Conservation (phyloP, 768 basidiomycete genomes). For the Lentinula raphanica region DNA sequence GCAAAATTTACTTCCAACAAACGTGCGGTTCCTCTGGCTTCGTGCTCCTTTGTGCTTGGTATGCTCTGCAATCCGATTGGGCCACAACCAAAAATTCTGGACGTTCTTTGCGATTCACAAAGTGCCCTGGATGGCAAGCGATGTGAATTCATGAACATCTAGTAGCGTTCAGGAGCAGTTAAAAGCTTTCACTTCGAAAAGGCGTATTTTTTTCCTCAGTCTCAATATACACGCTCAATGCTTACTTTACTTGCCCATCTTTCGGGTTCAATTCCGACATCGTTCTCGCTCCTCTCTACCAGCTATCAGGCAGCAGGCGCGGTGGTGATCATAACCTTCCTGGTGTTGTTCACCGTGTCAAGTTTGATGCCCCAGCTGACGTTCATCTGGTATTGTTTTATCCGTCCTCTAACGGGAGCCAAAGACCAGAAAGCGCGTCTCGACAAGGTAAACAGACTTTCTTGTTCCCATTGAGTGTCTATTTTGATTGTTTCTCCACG, state of each 20-base stretch:
- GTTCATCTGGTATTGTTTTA: constrained; percentile 48
- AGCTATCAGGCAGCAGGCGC: not conserved
- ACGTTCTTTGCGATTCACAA: not conserved
- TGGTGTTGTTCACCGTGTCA: not conserved
- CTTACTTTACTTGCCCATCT: not conserved
- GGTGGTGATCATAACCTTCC: not conserved
- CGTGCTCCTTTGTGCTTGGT: not conserved
- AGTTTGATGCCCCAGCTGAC: constrained; percentile 35
- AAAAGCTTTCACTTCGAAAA: not conserved
- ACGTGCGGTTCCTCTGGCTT: not conserved
- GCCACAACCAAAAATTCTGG: not conserved
- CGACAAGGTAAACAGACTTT: constrained; percentile 29
- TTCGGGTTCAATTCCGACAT: not conserved
- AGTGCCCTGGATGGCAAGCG: not conserved
- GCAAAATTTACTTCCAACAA: not conserved
- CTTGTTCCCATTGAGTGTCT: not conserved
- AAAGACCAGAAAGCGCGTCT: constrained; percentile 39
- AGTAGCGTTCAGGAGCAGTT: not conserved
- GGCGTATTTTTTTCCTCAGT: not conserved
- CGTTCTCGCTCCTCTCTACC: not conserved
- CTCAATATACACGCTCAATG: not conserved
- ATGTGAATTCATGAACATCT: not conserved
- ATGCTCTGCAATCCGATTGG: not conserved
- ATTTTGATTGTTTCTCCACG: not conserved
- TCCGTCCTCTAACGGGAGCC: constrained; percentile 32